Base-by-base conservation (phyloP, 345 rosid species). In the Lepidium africanum region DNA sequence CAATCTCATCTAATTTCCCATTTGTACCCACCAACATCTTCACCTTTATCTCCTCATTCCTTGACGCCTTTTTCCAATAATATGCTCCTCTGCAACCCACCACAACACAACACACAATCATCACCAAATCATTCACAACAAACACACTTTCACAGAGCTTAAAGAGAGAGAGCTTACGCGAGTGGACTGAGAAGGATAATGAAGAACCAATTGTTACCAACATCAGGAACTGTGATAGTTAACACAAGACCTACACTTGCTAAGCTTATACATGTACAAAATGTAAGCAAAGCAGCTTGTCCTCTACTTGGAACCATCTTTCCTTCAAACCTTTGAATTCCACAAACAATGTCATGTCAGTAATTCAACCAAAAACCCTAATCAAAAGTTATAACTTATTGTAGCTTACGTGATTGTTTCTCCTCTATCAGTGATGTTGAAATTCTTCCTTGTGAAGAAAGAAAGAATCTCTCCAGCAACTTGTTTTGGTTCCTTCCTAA, bases 201-300 rank as follows among this genome's bases (percentile, higher is more conserved):
- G 85, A 90, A 83, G 82, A 93, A 93, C 98, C 98, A 90, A 63
- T 86, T 93, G 77, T 90, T 93, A 65, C 98, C 98, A 9, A 87
- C 10, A 51, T 88, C 94, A 2, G 97, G 98, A 15, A 80, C 45
- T 30, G 98, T 90, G 41, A 93, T 93, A 15, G 96, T 93, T 4
- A 93, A 78, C 48, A 93, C 98, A 69, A 93, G 94, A 33, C 82
- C 98, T 2, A 93, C 96, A 16, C 98, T 93, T 25, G 94, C 97
- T 41, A 93, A 79, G 85, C 97, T 90, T 73, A 93, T 90, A 84
- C 92, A 84, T 58, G 98, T 90, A 79, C 98, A 93, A 73, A 93
- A 93, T 6, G 97, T 93, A 23, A 93, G 86, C 69, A 93, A 36
- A 37, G 98, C 96, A 10, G 98, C 97, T 68, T 93, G 97, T 48